Conservation (phyloP, 2,329 filamentous ascomycete species). For the Ophiostoma perfectum region DNA sequence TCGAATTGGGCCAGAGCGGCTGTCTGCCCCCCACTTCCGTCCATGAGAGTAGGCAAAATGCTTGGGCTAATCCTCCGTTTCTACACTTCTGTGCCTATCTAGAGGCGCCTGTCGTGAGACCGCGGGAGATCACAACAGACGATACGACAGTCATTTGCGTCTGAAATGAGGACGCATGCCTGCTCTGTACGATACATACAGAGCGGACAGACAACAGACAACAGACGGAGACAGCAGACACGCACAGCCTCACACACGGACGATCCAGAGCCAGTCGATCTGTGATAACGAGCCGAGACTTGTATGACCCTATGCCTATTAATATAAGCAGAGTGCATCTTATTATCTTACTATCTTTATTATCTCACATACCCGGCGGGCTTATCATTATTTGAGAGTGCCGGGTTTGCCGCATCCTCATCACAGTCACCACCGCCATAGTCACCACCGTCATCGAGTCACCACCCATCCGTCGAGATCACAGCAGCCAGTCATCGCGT, state of each 20-base stretch:
- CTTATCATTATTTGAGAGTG: background rate
- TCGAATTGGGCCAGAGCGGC: too few species aligned
- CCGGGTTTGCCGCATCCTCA: background rate
- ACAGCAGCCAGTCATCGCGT: background rate
- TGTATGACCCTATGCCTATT: too few species aligned
- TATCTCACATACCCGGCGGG: background rate
- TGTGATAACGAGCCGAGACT: too few species aligned
- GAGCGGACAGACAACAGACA: background rate
- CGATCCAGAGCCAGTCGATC: too few species aligned
- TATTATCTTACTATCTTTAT: too few species aligned
- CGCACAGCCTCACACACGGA: background rate
- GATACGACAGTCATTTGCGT: background rate
- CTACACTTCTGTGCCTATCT: slow-evolving; percentile 6
- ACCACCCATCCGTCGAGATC: background rate
- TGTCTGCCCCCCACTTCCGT: background rate
- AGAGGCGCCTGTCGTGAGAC: slow-evolving; percentile 8
- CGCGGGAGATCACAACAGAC: slow-evolving; percentile 3
- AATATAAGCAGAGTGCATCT: too few species aligned
- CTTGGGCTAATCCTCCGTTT: background rate
- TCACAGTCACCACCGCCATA: too few species aligned
- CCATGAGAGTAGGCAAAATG: too few species aligned
- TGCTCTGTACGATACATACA: background rate
- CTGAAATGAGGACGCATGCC: background rate
- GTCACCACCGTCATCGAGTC: too few species aligned
- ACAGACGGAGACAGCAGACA: background rate